phyloP scores from a whole-genome alignment of 352 stramenopile genomes.

The Phytophthora podocarpi region DNA sequence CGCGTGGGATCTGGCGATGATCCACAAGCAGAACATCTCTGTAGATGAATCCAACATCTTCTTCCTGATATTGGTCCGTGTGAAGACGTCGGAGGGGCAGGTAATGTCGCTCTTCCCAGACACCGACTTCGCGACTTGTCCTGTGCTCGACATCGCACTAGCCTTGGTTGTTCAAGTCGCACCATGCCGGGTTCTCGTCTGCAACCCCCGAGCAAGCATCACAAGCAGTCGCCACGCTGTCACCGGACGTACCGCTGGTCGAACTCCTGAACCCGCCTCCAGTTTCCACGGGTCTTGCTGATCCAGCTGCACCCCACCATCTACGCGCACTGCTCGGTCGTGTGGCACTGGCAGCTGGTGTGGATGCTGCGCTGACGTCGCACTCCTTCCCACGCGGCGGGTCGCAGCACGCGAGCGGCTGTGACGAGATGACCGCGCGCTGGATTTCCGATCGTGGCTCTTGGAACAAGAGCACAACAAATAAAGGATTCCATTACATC shows the following conservation, averaged over 20 bases:
- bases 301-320: constrained; percentile 3
- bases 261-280: neutral
- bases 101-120: constrained; percentile 33
- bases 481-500: constrained; percentile 24
- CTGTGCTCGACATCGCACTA: constrained; percentile 13
- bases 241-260: neutral
- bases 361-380: constrained; percentile 14
- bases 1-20: constrained; percentile 24
- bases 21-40: constrained; percentile 29
- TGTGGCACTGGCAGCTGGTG: neutral
- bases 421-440: neutral
- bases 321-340: constrained; percentile 28
- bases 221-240: neutral
- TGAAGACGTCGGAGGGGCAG: constrained; percentile 38
- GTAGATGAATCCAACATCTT: constrained; percentile 11
- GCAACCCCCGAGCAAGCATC: neutral
- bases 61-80: constrained; percentile 21
- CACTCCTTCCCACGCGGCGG: constrained; percentile 29
- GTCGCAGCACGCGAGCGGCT: constrained; percentile 13
- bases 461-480: constrained; percentile 28
- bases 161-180: neutral
- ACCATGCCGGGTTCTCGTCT: neutral
- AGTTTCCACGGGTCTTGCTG: neutral
- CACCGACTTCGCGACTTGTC: constrained; percentile 14
- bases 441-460: constrained; percentile 20